A percentile compares a stretch with the other conserved stretches of the same genome.
Conservation (phyloP, 805 yeast species). For the Sungouiozyma ichnusensis region DNA sequence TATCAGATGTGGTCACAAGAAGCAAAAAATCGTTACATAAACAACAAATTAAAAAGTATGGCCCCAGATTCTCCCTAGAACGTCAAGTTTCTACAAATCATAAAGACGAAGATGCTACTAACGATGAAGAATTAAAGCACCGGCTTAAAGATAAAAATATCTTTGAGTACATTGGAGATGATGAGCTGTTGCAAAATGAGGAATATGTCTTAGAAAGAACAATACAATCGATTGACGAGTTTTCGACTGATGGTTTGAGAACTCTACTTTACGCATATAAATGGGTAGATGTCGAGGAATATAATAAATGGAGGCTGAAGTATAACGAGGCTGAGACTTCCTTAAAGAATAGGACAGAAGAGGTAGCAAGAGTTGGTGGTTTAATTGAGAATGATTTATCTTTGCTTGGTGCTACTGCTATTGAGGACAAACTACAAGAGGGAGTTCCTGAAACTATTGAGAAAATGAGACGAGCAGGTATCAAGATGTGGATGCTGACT, state of each 20-base stretch:
- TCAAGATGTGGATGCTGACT: slow-evolving; percentile 95
- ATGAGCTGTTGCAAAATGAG: slow-evolving; percentile 54
- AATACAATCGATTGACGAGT: slow-evolving; percentile 82
- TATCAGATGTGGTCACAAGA: slow-evolving; percentile 41
- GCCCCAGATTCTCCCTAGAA: slow-evolving; percentile 12
- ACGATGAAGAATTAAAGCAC: neutral
- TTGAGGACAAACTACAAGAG: slow-evolving; percentile 89
- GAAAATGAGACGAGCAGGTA: slow-evolving; percentile 83
- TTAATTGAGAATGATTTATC: slow-evolving; percentile 57
- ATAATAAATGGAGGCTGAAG: slow-evolving; percentile 52
- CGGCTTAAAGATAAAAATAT: slow-evolving; percentile 7
- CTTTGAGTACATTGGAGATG: slow-evolving; percentile 37
- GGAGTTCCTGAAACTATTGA: slow-evolving; percentile 97
- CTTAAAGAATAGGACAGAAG: slow-evolving; percentile 49
- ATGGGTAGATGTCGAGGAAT: slow-evolving; percentile 53
- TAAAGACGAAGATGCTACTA: neutral
- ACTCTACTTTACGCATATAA: slow-evolving; percentile 76
- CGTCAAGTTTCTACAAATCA: neutral
- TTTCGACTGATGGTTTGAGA: slow-evolving; percentile 89
- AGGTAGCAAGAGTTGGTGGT: slow-evolving; percentile 65
- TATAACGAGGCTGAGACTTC: slow-evolving; percentile 74
- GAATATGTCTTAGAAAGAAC: slow-evolving; percentile 75
- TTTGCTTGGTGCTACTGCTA: slow-evolving; percentile 87
- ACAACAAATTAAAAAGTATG: slow-evolving; percentile 49
- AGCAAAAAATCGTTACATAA: slow-evolving; percentile 50